Conservation (phyloP, 2,329 filamentous ascomycete species). For the Didymella segeticola region DNA sequence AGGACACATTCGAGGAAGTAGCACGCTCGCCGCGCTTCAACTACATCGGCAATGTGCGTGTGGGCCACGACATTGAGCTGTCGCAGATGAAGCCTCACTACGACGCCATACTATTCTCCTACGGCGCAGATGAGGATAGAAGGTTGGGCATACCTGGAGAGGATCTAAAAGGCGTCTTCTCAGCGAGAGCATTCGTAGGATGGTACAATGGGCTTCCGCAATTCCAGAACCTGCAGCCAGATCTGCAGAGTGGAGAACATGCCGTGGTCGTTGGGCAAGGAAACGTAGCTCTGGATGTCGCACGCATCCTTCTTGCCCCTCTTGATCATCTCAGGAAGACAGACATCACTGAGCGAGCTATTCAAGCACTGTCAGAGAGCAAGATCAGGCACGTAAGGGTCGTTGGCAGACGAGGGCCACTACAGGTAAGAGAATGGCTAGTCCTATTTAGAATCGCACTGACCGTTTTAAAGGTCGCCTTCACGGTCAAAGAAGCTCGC, state of each 20-base stretch:
- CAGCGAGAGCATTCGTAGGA: conserved; percentile 90
- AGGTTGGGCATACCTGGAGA: conserved; percentile 83
- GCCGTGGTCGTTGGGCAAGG: conserved; percentile 92
- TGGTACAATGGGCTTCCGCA: conserved; percentile 98
- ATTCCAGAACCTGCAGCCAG: conserved; percentile 73
- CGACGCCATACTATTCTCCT: conserved; percentile 89
- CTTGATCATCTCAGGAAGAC: conserved; percentile 77
- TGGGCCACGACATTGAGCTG: conserved; percentile 75
- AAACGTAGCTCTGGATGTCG: conserved; percentile 94
- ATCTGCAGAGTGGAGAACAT: conserved; percentile 77
- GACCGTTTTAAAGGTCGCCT: conserved; percentile 72
- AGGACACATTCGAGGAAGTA: conserved; percentile 91
- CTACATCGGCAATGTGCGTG: conserved; percentile 86
- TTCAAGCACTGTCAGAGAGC: conserved; percentile 75
- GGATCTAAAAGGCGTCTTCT: conserved; percentile 77
- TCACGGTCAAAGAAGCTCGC: conserved; percentile 92
- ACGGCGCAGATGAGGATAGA: conserved; percentile 86
- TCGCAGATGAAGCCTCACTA: conserved; percentile 78
- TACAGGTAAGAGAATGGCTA: conserved; percentile 67
- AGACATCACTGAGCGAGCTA: conserved; percentile 85
- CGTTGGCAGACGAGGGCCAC: conserved; percentile 86
- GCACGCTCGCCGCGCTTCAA: conserved; percentile 82
- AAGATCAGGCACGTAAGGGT: conserved; percentile 80
- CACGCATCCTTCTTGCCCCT: conserved; percentile 81
- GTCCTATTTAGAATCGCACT: not conserved